A percentile compares a stretch with the other conserved stretches of the same genome.
Conservation (phyloP, 129 eudicot genomes). For the Lactuca saligna region DNA sequence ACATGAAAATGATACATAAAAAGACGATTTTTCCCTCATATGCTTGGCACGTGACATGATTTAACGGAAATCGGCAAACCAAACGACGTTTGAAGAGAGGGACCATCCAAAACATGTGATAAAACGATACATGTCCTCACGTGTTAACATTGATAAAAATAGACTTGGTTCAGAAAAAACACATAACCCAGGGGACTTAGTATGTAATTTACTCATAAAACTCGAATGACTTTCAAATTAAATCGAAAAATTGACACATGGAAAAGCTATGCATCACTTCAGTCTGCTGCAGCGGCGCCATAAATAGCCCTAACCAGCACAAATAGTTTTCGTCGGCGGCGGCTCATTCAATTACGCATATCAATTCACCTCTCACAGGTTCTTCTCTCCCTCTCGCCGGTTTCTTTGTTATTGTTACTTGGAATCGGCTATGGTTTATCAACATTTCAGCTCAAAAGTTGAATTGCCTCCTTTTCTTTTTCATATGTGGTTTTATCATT, state of each 20-base stretch:
- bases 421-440: not conserved
- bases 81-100: too few species aligned
- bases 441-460: not conserved
- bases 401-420: not conserved
- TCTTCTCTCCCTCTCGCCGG: slow-evolving; percentile 7
- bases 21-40: too few species aligned
- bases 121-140: too few species aligned
- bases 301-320: slow-evolving; percentile 18
- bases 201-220: too few species aligned
- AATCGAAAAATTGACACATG: not conserved
- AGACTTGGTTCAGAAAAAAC: too few species aligned
- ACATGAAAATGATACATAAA: too few species aligned
- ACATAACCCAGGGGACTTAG: too few species aligned
- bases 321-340: slow-evolving; percentile 17
- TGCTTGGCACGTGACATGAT: too few species aligned
- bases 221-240: not conserved
- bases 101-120: too few species aligned
- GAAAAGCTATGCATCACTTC: not conserved
- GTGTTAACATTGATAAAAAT: too few species aligned
- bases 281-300: not conserved
- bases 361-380: slow-evolving; percentile 19
- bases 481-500: not conserved
- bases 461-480: not conserved
- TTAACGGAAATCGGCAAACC: too few species aligned
- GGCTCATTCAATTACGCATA: slow-evolving; percentile 1